phyloP scores from a whole-genome alignment of 2,329 filamentous ascomycete species.

The Myriosclerotinia curreyana region DNA sequence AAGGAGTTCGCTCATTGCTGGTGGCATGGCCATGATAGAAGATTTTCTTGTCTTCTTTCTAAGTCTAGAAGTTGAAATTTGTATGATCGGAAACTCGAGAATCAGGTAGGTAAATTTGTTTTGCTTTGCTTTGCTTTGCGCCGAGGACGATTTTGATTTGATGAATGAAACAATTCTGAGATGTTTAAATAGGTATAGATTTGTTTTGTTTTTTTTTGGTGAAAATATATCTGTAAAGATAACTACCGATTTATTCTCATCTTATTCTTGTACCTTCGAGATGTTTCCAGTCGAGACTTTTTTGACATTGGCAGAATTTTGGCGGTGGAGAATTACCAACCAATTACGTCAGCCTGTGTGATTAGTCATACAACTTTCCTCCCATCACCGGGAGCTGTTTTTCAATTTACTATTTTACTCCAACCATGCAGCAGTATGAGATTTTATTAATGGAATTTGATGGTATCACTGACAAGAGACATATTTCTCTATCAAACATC shows the following conservation, averaged over 20 bases:
- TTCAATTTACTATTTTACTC: no score
- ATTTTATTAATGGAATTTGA: no score
- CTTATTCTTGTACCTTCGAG: no score
- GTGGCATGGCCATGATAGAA: slow-evolving; percentile 31
- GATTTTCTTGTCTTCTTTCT: neutral
- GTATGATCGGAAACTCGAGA: neutral
- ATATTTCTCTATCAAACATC: no score
- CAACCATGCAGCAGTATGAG: no score
- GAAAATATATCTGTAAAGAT: neutral
- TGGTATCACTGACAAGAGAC: no score
- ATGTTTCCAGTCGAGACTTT: slow-evolving; percentile 7
- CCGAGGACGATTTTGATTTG: neutral
- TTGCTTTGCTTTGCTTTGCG: no score
- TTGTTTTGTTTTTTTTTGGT: neutral
- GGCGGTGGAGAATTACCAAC: no score
- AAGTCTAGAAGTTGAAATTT: neutral
- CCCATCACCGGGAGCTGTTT: no score
- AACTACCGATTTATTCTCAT: slow-evolving; percentile 5
- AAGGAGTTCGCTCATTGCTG: slow-evolving; percentile 39
- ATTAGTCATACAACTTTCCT: no score
- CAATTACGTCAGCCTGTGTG: no score
- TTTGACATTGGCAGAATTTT: no score
- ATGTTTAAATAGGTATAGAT: neutral
- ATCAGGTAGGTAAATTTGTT: neutral
- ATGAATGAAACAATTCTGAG: neutral